Evolutionary conservation across 2,329 filamentous ascomycete species (phyloP).

Genomic region (Atkinsonella hypoxylon): DNA sequence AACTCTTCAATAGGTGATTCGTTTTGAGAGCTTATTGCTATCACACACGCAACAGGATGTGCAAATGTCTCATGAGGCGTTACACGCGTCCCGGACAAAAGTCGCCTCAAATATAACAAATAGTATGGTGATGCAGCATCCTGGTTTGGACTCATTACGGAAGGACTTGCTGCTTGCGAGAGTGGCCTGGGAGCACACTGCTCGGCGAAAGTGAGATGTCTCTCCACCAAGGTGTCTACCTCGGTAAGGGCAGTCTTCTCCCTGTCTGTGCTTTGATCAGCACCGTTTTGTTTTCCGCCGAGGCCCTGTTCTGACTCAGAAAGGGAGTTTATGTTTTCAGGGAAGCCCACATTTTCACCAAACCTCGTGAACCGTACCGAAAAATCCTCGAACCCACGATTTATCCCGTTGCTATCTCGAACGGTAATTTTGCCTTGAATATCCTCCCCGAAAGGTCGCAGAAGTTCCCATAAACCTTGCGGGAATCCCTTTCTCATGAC

Average conservation of each 20-base stretch:
- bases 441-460: conserved; percentile 83
- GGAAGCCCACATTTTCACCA: conserved; percentile 43
- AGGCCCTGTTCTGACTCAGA: conserved; percentile 23
- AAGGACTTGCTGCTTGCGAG: conserved; percentile 25
- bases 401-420: conserved; percentile 77
- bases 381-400: conserved; percentile 78
- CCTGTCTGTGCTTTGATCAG: conserved; percentile 16
- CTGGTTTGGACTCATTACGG: conserved; percentile 29
- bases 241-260: conserved; percentile 37
- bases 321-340: conserved; percentile 26
- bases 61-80: conserved; percentile 85
- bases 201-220: conserved; percentile 68
- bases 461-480: conserved; percentile 68
- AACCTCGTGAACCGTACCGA: conserved; percentile 74
- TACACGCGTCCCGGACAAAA: conserved; percentile 69
- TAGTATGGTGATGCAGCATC: conserved; percentile 66
- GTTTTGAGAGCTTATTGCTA: conserved; percentile 88
- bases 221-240: conserved; percentile 69
- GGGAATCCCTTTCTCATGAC: conserved; percentile 74
- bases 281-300: conserved; percentile 20
- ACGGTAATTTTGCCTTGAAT: conserved; percentile 82
- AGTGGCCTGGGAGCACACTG: conserved; percentile 30
- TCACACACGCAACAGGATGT: conserved; percentile 87
- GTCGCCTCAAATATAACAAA: conserved; percentile 67
- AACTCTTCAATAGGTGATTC: conserved; percentile 76